These are phyloP conservation scores for Stagonosporopsis cucurbitacearum DNA, from an alignment of 2,329 filamentous ascomycete genomes.

Conservation along the genomic window DNA sequence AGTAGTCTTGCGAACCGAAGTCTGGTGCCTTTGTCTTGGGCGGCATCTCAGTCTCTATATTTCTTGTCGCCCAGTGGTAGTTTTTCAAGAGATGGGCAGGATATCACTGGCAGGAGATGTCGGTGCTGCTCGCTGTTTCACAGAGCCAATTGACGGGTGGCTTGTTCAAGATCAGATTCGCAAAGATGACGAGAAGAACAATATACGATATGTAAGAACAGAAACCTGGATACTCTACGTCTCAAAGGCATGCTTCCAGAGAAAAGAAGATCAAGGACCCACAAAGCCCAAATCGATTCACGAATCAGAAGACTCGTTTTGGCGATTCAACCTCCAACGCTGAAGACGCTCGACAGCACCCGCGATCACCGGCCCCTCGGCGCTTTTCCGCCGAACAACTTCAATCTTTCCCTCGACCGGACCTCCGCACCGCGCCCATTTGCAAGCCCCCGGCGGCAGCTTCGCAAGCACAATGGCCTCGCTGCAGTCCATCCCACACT, in stretches of 20 bases:
- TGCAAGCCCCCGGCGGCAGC: slow-evolving; percentile 17
- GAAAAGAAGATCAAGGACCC: background rate
- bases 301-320: background rate
- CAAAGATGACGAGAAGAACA: background rate
- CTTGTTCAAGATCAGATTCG: background rate
- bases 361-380: slow-evolving; percentile 7
- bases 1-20: slow-evolving; percentile 46
- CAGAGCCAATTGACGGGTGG: background rate
- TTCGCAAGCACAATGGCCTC: slow-evolving; percentile 38
- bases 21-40: slow-evolving; percentile 31
- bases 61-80: background rate
- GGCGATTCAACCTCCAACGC: background rate
- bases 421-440: slow-evolving; percentile 26
- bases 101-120: background rate
- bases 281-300: background rate
- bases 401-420: slow-evolving; percentile 27
- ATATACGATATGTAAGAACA: background rate
- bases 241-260: background rate
- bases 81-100: background rate
- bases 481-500: slow-evolving; percentile 44
- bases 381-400: slow-evolving; percentile 5
- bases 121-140: too few relatives aligned
- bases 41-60: background rate
- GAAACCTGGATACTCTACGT: background rate
- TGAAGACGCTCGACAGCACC: background rate